Conservation (phyloP, 306 rosid species). For the Castanea crenata region DNA sequence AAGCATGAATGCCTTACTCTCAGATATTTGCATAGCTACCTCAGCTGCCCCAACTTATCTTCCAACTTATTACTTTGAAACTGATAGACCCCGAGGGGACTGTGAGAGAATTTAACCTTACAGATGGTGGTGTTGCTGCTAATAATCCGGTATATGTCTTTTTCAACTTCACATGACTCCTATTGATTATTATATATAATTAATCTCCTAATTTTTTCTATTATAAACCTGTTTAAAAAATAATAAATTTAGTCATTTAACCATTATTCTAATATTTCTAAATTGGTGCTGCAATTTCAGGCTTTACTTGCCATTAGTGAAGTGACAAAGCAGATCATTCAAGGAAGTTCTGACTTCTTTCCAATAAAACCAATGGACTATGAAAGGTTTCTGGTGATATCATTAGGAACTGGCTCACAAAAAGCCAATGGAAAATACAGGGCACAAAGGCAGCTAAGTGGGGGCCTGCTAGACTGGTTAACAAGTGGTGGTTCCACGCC, state of each 20-base stretch:
- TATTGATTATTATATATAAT: background rate
- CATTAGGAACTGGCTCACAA: conserved; percentile 58
- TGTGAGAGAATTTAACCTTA: conserved; percentile 43
- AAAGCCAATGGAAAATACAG: conserved; percentile 37
- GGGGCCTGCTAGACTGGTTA: conserved; percentile 59
- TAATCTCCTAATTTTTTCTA: background rate
- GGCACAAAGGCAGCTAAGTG: conserved; percentile 44
- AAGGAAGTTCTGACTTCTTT: conserved; percentile 17
- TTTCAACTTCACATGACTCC: background rate
- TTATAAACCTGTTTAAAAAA: no score
- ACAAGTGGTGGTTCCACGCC: conserved; percentile 41
- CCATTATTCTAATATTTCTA: background rate
- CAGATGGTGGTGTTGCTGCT: conserved; percentile 72
- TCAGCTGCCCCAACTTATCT: conserved; percentile 79
- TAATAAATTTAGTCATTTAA: background rate
- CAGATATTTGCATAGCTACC: conserved; percentile 64
- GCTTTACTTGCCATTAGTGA: conserved; percentile 47
- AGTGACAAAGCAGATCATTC: conserved; percentile 41
- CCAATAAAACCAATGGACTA: conserved; percentile 34
- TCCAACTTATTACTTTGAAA: conserved; percentile 61
- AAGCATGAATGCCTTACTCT: conserved; percentile 24
- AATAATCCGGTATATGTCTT: conserved; percentile 54
- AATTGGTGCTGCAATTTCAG: conserved; percentile 9
- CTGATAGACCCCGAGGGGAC: conserved; percentile 17
- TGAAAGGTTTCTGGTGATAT: conserved; percentile 41